Evolutionary conservation across 2,329 filamentous ascomycete species (phyloP).

Genomic region (Tolypocladium ophioglossoides): DNA sequence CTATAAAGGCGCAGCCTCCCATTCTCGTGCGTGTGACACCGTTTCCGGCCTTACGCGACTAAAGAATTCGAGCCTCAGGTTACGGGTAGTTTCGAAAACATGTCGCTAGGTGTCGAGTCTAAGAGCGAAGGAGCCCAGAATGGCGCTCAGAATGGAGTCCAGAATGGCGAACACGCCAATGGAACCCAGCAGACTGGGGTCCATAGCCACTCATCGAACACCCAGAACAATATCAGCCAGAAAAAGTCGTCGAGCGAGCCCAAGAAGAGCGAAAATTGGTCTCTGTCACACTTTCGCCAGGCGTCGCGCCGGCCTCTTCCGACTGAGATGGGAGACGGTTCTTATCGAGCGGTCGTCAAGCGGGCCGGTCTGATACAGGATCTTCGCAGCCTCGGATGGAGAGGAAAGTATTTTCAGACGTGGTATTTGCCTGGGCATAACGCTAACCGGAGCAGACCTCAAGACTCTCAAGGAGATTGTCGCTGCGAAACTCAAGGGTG

Average conservation of each 20-base stretch:
- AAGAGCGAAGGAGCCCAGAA: not conserved
- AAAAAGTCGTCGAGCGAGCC: not conserved
- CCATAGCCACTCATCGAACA: not conserved
- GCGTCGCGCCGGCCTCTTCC: slow-evolving; percentile 53
- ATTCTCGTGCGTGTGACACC: not conserved
- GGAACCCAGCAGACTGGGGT: slow-evolving; percentile 7
- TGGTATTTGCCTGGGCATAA: no score
- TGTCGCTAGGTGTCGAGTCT: not conserved
- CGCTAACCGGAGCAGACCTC: slow-evolving; percentile 36
- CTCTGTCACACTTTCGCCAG: slow-evolving; percentile 22
- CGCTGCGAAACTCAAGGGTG: slow-evolving; percentile 51
- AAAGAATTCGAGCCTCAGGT: not conserved
- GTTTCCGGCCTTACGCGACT: not conserved
- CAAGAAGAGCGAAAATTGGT: slow-evolving; percentile 4
- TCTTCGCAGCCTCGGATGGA: slow-evolving; percentile 40
- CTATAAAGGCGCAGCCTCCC: not conserved
- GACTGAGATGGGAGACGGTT: slow-evolving; percentile 51
- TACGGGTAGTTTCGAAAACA: not conserved
- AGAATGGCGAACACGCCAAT: slow-evolving; percentile 14
- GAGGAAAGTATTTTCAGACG: slow-evolving; percentile 22
- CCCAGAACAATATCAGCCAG: not conserved
- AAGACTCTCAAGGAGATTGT: slow-evolving; percentile 52
- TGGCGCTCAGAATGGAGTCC: not conserved
- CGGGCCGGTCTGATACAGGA: slow-evolving; percentile 45
- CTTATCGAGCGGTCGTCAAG: slow-evolving; percentile 37